These are phyloP conservation scores for Podospora sp. DNA, from an alignment of 495 filamentous ascomycete genomes.

Conservation along the genomic window DNA sequence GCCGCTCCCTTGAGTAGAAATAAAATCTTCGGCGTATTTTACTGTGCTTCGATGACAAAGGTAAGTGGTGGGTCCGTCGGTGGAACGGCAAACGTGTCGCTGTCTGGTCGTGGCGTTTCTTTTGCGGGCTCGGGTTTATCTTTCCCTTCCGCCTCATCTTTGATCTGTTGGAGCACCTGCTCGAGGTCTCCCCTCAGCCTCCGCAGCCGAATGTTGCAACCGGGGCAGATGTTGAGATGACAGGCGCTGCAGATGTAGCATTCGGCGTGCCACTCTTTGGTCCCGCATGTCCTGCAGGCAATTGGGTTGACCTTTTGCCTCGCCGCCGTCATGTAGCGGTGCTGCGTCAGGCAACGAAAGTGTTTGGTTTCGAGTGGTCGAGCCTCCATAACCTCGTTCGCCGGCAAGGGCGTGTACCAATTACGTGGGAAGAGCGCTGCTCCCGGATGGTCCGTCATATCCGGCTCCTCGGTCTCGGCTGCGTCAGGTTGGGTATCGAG, in stretches of 20 bases:
- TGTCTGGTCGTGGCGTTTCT: slow-evolving; percentile 15
- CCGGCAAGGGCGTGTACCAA: slow-evolving; percentile 30
- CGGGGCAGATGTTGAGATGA: slow-evolving; percentile 29
- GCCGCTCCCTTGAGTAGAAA: neutral
- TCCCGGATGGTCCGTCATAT: slow-evolving; percentile 34
- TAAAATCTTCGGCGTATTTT: neutral
- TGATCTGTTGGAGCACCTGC: slow-evolving; percentile 21
- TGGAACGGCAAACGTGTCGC: slow-evolving; percentile 15
- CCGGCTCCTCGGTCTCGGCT: slow-evolving; percentile 20
- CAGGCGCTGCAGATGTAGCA: slow-evolving; percentile 37
- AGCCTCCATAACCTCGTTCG: slow-evolving; percentile 29
- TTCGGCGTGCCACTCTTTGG: slow-evolving; percentile 31
- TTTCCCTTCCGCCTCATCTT: slow-evolving; percentile 13
- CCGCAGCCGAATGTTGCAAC: slow-evolving; percentile 23
- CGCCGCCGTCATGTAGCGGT: slow-evolving; percentile 35
- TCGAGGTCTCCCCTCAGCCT: slow-evolving; percentile 27
- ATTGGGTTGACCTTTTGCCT: slow-evolving; percentile 34
- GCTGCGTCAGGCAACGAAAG: slow-evolving; percentile 31
- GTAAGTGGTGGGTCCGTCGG: slow-evolving; percentile 8
- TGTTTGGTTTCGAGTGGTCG: slow-evolving; percentile 31
- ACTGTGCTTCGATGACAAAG: slow-evolving; percentile 16
- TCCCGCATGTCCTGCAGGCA: slow-evolving; percentile 33
- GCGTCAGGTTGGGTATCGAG: neutral
- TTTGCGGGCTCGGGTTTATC: slow-evolving; percentile 5
- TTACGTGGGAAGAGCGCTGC: slow-evolving; percentile 35